Evolutionary conservation across 495 filamentous ascomycete genomes (phyloP).

Genomic region (Aspergillus ellipticus): DNA sequence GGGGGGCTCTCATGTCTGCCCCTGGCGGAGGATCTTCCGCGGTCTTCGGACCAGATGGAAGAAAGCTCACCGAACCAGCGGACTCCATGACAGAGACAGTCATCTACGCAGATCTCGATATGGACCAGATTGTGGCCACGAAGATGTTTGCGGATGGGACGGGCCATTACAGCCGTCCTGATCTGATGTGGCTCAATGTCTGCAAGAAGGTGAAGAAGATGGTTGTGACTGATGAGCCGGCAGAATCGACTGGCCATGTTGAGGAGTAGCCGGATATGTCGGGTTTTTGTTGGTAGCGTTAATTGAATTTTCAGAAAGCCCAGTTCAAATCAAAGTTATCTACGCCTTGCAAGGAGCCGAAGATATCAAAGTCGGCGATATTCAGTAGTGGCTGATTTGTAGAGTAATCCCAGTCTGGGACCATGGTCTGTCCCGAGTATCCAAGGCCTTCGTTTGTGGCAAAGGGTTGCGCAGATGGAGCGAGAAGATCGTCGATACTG

Average conservation of each 20-base stretch:
- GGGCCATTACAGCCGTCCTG: constrained; percentile 35
- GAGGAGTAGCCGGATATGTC: neutral
- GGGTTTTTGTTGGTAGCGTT: too few relatives aligned
- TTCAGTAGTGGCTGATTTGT: too few relatives aligned
- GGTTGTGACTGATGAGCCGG: neutral
- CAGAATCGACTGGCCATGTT: neutral
- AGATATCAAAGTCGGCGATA: too few relatives aligned
- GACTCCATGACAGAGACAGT: constrained; percentile 19
- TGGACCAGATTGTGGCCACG: constrained; percentile 23
- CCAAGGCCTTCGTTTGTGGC: too few relatives aligned
- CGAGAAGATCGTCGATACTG: too few relatives aligned
- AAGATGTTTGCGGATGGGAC: constrained; percentile 27
- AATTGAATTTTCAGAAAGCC: too few relatives aligned
- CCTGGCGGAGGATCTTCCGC: constrained; percentile 3
- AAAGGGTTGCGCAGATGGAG: too few relatives aligned
- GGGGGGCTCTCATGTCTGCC: neutral
- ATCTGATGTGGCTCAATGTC: constrained; percentile 19
- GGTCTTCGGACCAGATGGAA: constrained; percentile 6
- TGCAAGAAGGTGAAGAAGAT: neutral
- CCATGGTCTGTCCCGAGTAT: too few relatives aligned
- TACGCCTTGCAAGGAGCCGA: too few relatives aligned
- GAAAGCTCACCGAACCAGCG: neutral
- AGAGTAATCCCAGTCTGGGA: too few relatives aligned
- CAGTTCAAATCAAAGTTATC: too few relatives aligned
- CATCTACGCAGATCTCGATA: constrained; percentile 30